phyloP scores from a whole-genome alignment of 345 rosid species.

The Rhodamnia rubescens region DNA sequence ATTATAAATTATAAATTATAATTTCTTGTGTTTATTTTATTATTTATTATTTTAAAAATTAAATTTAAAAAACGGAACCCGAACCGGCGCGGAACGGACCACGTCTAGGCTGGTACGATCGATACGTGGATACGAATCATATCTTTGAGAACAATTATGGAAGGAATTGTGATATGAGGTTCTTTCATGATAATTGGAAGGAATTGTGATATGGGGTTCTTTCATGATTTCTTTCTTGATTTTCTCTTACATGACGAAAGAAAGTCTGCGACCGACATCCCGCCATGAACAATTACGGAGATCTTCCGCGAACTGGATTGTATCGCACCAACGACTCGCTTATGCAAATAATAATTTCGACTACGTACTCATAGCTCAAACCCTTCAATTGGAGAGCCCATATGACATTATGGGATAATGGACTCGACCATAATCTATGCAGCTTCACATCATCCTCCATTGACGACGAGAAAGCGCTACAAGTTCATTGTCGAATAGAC shows the following conservation, averaged over 20 bases:
- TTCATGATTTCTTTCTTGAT: conserved; percentile 3
- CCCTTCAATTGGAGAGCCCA: conserved; percentile 26
- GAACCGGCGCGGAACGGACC: too few relatives aligned
- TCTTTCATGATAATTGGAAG: background rate
- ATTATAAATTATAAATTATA: too few relatives aligned
- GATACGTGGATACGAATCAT: too few relatives aligned
- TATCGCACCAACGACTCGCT: conserved; percentile 6
- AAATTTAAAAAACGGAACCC: too few relatives aligned
- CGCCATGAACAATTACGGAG: conserved; percentile 17
- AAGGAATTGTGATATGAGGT: too few relatives aligned
- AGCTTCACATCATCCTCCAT: conserved; percentile 12
- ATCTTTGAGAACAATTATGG: too few relatives aligned
- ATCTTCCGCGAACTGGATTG: conserved; percentile 18
- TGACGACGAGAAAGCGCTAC: background rate
- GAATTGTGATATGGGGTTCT: too few relatives aligned
- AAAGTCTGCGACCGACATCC: conserved; percentile 9
- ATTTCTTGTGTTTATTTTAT: too few relatives aligned
- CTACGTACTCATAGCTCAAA: conserved; percentile 8
- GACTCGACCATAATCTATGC: conserved; percentile 14
- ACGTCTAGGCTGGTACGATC: too few relatives aligned
- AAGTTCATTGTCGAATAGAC: background rate
- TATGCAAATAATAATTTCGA: conserved; percentile 15
- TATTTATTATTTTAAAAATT: too few relatives aligned
- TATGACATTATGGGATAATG: conserved; percentile 8
- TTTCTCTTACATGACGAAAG: background rate